Evolutionary conservation across 768 basidiomycete genomes (phyloP), one percentile per base, ranked within the genome.

Genomic region (Podaxis pistillaris): DNA sequence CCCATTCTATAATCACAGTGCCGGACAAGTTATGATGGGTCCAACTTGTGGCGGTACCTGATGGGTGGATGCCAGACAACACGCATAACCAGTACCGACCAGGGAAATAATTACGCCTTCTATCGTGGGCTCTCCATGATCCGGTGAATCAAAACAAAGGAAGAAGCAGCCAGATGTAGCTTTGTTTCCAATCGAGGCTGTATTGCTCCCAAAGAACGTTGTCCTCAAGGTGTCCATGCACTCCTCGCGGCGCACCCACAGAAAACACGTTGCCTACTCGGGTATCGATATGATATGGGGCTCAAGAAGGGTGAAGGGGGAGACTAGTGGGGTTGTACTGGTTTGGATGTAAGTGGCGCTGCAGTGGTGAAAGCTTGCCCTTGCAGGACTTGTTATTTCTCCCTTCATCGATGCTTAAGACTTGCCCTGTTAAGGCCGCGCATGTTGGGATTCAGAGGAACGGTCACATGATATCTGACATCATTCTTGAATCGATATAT

Each of bases 381-480:
- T 46, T 46, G 44, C 44, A 46, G 44, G 15, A 46, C 19, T 44
- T 50, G 8, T 50, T 11, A 50, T 28, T 50, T 24, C 26, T 28
- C 13, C 49, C 26, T 12, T 8, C 11, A 24, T 3, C 22, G 49
- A 28, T 50, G 49, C 12, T 50, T 5, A 24, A 17, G 26, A 28
- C 24, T 50, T 28, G 24, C 22, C 13, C 5, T 50, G 49, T 13
- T 50, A 50, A 13, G 47, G 24, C 41, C 41, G 17, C 24, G 22
- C 19, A 26, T 24, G 22, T 22, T 40, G 4, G 12, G 22, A 19
- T 51, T 30, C 19, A 15, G 53, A 65, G 68, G 68, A 68, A 71
- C 71, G 71, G 62, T 69, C 73, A 74, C 70, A 64, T 74, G 71
- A 49, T 54, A 71, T 71, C 67, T 73, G 72, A 74, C 72, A 72